Base-by-base conservation (phyloP, 176 grass and related monocot species). In the Hordeum marinum region DNA sequence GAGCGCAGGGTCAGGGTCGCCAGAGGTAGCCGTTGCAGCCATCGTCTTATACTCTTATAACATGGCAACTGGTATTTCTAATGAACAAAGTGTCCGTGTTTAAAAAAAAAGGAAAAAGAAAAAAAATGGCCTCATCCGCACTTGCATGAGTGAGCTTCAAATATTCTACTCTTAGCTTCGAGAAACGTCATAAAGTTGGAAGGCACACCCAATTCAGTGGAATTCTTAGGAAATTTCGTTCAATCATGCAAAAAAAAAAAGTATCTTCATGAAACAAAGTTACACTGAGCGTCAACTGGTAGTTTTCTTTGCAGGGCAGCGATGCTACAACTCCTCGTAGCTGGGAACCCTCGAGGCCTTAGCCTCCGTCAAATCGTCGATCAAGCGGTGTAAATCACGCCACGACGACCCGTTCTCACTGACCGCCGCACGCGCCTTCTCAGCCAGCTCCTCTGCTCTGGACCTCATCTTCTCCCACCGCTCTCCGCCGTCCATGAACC, bases 361-460 rank as follows among this genome's bases (percentile, higher is more conserved):
- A 25, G 82, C 85, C n/a, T 75, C 26, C 68, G 81, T 39, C 23
- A 95, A 87, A 72, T 93, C 91, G 15, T 93, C 54, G 66, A 98
- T 88, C 59, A 98, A 35, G 32, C 82, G 76, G 14, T 72, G 65
- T 11, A 98, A 42, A 81, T 98, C 91, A 2, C 76, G 20, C 75
- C 63, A 90, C 59, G 92, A 91, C 37, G 80, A 86, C 14, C 95
- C 95, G 11, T 65, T 64, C 62, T 86, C 86, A 0, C 13, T 27
- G 21, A 92, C 79, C 7, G 93, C 93, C 3, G 42, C 85, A 7
- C 73, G 87, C 0, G 93, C 93, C 11, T 27, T 80, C 29, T 58
- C 63, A 1, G 92, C 89, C 27, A 91, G 72, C 65, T 86, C 79
- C 40, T 8, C 23, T 1, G 84, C 90, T 75, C 68, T 89, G 8